Conservation (phyloP, 805 yeast species). For the Priceomyces carsonii region DNA sequence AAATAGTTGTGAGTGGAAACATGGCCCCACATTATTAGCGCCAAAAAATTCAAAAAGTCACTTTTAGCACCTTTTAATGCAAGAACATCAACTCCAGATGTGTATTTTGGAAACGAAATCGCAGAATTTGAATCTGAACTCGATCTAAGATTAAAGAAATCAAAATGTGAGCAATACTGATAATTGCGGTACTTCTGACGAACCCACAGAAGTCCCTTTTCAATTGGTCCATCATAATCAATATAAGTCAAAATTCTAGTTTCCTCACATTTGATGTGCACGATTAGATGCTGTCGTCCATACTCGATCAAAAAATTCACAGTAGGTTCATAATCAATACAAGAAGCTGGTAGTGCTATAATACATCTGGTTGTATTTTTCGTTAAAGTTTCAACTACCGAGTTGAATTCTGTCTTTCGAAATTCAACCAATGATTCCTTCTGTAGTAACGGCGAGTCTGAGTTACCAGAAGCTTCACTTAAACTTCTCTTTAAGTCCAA, state of each 20-base stretch:
- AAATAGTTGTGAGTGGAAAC: slow-evolving; percentile 11
- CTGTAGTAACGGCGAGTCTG: slow-evolving; percentile 11
- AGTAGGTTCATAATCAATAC: slow-evolving; percentile 9
- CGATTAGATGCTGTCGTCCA: slow-evolving; percentile 9
- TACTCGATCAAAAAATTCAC: slow-evolving; percentile 9
- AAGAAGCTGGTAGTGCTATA: slow-evolving; percentile 13
- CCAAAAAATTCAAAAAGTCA: slow-evolving; percentile 11
- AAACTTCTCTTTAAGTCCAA: slow-evolving; percentile 16
- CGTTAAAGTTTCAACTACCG: slow-evolving; percentile 8
- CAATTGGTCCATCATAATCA: slow-evolving; percentile 8
- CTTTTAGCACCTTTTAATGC: slow-evolving; percentile 7
- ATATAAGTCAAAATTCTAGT: slow-evolving; percentile 12
- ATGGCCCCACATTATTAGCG: slow-evolving; percentile 11
- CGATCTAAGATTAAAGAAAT: slow-evolving; percentile 15
- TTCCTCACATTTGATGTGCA: slow-evolving; percentile 17
- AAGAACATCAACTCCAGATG: too few species aligned
- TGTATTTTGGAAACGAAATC: not conserved
- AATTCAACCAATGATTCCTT: slow-evolving; percentile 11
- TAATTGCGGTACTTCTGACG: slow-evolving; percentile 8
- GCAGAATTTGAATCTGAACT: slow-evolving; percentile 3
- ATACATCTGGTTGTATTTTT: slow-evolving; percentile 8
- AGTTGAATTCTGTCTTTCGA: slow-evolving; percentile 9
- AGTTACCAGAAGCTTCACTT: slow-evolving; percentile 10
- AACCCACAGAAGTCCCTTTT: slow-evolving; percentile 10
- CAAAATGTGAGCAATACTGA: slow-evolving; percentile 10